phyloP scores from a whole-genome alignment of 352 stramenopile genomes.

The Aphanomyces astaci region DNA sequence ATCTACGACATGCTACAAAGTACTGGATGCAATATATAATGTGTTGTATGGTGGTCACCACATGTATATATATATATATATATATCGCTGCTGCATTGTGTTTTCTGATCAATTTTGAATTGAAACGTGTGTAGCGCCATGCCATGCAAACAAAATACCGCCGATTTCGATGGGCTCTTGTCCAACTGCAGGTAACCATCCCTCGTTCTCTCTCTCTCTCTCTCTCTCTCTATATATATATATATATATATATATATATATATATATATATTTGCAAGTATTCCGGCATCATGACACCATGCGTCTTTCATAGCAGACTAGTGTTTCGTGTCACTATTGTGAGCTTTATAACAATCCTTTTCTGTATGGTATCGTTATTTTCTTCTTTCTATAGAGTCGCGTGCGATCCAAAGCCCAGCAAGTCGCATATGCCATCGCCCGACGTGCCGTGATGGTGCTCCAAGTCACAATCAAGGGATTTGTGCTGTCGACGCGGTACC shows the following conservation, averaged over 20 bases:
- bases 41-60: too few species aligned
- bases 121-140: background rate
- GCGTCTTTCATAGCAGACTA: too few species aligned
- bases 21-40: too few species aligned
- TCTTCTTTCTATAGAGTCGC: conserved; percentile 26
- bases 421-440: background rate
- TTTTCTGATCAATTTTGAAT: too few species aligned
- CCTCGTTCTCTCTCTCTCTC: too few species aligned
- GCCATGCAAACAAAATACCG: conserved; percentile 4
- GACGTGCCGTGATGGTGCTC: conserved; percentile 12
- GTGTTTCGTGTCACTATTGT: too few species aligned
- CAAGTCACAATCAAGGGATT: conserved; percentile 23
- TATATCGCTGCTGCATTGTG: background rate
- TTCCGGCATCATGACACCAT: background rate
- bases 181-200: conserved; percentile 30
- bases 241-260: too few species aligned
- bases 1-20: too few species aligned
- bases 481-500: background rate
- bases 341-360: too few species aligned
- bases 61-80: too few species aligned
- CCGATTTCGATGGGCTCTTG: conserved; percentile 34
- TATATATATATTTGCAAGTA: background rate
- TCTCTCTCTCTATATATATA: too few species aligned
- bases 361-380: too few species aligned
- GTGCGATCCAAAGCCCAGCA: conserved; percentile 24